Percentiles rank a stretch among this genome's conserved stretches.
phyloP scores from a whole-genome alignment of 1,284 basidiomycete species.

The Tremellales sp. region DNA sequence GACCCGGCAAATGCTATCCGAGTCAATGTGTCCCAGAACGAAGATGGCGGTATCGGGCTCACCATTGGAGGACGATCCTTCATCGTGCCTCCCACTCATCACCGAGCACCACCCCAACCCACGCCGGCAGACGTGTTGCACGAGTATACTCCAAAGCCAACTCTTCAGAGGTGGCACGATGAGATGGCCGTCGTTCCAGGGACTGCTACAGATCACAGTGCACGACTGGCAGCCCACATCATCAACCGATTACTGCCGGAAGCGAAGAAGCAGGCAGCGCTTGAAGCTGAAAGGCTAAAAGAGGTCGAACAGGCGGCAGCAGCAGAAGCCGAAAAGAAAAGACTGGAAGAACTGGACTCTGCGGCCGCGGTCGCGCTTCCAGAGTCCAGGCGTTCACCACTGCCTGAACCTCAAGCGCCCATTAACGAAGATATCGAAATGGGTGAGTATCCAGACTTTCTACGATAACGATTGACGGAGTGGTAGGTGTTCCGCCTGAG shows the following conservation, averaged over 20 bases:
- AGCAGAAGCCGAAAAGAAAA: conserved; percentile 23
- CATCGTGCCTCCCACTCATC: conserved; percentile 45
- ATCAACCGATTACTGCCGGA: conserved; percentile 75
- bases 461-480: conserved; percentile 50
- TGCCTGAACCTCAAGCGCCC: conserved; percentile 57
- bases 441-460: conserved; percentile 43
- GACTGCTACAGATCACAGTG: conserved; percentile 67
- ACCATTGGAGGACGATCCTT: conserved; percentile 41
- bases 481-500: conserved; percentile 30
- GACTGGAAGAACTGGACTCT: conserved; percentile 9
- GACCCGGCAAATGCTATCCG: conserved; percentile 27
- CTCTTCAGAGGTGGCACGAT: conserved; percentile 85
- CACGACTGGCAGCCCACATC: conserved; percentile 70
- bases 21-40: conserved; percentile 32
- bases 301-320: conserved; percentile 33
- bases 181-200: conserved; percentile 79
- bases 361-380: conserved; percentile 21
- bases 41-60: conserved; percentile 30
- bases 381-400: conserved; percentile 49
- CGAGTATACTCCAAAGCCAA: conserved; percentile 64
- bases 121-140: conserved; percentile 22
- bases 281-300: conserved; percentile 41
- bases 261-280: conserved; percentile 55
- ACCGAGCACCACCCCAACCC: conserved; percentile 6
- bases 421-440: conserved; percentile 72